Percentiles rank a stretch among this genome's conserved stretches.
These are phyloP conservation scores for Dioscorea cayenensis DNA, from an alignment of 116 monocot species.

Conservation along the genomic window DNA sequence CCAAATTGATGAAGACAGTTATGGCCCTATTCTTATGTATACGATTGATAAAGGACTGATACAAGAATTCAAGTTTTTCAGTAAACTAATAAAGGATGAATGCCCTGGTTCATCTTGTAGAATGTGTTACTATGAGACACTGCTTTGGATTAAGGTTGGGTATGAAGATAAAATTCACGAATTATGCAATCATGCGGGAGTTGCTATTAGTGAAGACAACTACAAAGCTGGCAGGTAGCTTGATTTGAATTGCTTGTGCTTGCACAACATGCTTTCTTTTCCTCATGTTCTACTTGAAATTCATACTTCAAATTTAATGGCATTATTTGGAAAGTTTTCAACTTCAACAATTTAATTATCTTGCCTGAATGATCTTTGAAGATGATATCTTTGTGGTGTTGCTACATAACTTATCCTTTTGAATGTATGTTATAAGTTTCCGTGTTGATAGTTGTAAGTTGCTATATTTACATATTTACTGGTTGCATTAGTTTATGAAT, in stretches of 20 bases:
- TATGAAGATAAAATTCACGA: constrained; percentile 66
- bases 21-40: constrained; percentile 58
- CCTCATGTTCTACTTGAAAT: not conserved
- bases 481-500: no score
- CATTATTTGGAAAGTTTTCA: no score
- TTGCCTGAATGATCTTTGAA: no score
- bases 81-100: constrained; percentile 51
- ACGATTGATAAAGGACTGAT: constrained; percentile 61
- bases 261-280: constrained; percentile 1
- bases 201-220: constrained; percentile 12
- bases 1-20: constrained; percentile 62
- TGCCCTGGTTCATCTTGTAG: constrained; percentile 33
- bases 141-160: constrained; percentile 62
- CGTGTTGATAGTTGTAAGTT: no score
- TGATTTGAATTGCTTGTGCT: not conserved
- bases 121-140: constrained; percentile 77
- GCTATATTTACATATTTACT: no score
- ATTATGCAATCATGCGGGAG: constrained; percentile 23
- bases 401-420: no score
- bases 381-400: no score
- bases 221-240: constrained; percentile 44
- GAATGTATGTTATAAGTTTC: no score
- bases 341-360: no score
- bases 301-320: not conserved
- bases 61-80: constrained; percentile 55